Conservation (phyloP, 805 yeast species). For the Kuraishia borneana region DNA sequence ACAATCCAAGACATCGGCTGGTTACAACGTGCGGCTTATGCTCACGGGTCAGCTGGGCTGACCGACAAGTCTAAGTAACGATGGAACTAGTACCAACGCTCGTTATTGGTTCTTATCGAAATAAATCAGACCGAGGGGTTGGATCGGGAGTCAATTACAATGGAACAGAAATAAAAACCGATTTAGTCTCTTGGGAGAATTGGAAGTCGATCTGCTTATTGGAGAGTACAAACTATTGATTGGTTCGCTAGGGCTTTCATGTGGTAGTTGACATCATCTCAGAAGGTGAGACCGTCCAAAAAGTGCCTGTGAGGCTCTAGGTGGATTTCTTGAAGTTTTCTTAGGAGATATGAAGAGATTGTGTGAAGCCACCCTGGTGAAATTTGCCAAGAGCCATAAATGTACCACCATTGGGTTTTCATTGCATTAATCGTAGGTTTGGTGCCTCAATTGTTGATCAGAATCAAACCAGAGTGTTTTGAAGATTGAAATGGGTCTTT, state of each 20-base stretch:
- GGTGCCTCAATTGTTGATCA: slow-evolving; percentile 13
- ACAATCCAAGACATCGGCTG: no score
- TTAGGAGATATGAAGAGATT: slow-evolving; percentile 3
- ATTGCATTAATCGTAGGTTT: slow-evolving; percentile 6
- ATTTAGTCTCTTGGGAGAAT: slow-evolving; percentile 9
- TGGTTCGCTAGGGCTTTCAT: slow-evolving; percentile 7
- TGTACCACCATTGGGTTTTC: slow-evolving; percentile 4
- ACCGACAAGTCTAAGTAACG: background rate
- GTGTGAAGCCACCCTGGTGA: slow-evolving; percentile 10
- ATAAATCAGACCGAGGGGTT: slow-evolving; percentile 2
- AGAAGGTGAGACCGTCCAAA: slow-evolving; percentile 1
- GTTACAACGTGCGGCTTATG: no score
- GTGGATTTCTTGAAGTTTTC: background rate
- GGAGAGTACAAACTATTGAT: slow-evolving; percentile 8
- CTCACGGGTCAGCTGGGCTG: background rate
- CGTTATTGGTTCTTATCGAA: slow-evolving; percentile 11
- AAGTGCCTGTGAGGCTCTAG: background rate
- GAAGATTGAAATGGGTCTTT: no score
- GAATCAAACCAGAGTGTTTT: slow-evolving; percentile 15
- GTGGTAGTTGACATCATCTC: slow-evolving; percentile 5
- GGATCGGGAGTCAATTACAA: background rate
- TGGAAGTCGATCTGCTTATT: slow-evolving; percentile 5
- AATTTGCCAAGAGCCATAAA: slow-evolving; percentile 9
- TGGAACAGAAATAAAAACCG: background rate
- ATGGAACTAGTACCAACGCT: slow-evolving; percentile 3